phyloP scores from a whole-genome alignment of 1,284 basidiomycete genomes.

The Porogramme epimiltina region DNA sequence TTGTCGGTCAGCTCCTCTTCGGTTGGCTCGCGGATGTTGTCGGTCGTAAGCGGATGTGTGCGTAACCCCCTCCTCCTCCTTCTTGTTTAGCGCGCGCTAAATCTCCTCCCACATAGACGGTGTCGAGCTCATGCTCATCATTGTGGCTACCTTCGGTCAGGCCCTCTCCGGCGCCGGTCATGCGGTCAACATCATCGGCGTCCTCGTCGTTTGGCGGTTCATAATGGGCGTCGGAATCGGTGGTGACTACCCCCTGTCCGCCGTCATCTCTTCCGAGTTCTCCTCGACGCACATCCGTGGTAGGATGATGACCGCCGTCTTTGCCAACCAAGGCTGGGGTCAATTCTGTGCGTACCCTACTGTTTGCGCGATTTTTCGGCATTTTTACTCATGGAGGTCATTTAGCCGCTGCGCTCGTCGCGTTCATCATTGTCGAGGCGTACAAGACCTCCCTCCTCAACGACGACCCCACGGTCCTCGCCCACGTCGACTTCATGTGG shows the following conservation, averaged over 20 bases:
- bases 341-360: constrained; percentile 43
- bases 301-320: constrained; percentile 58
- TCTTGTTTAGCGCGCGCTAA: constrained; percentile 5
- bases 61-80: not conserved
- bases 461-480: constrained; percentile 37
- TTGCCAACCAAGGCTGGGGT: constrained; percentile 59
- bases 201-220: constrained; percentile 59
- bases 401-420: constrained; percentile 52
- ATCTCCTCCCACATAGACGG: constrained; percentile 47
- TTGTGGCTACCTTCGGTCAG: constrained; percentile 50
- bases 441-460: constrained; percentile 55
- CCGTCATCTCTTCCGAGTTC: constrained; percentile 62
- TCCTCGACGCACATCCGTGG: constrained; percentile 59
- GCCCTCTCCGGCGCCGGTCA: constrained; percentile 52
- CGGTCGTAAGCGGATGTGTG: constrained; percentile 51
- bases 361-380: constrained; percentile 6
- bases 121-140: constrained; percentile 59
- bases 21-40: constrained; percentile 57
- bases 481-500: constrained; percentile 64
- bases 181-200: constrained; percentile 58
- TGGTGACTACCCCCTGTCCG: constrained; percentile 55
- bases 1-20: constrained; percentile 61
- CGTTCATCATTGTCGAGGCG: constrained; percentile 54
- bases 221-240: constrained; percentile 53
- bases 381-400: not conserved